These are phyloP conservation scores for Xylariomycetidae sp. DNA, from an alignment of 2,329 filamentous ascomycete species.

Conservation along the genomic window DNA sequence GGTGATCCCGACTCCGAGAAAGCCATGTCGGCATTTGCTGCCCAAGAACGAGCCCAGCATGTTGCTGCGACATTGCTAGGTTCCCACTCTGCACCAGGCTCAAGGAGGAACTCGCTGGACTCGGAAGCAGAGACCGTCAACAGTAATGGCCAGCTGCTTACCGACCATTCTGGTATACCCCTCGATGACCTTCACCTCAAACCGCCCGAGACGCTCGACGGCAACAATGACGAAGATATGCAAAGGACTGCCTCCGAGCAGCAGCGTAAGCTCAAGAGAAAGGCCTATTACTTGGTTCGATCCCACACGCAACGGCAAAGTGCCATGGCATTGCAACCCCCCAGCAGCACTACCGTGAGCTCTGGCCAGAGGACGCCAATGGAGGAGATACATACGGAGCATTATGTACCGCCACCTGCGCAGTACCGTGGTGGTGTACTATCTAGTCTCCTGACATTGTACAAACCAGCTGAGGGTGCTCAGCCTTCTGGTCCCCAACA, in stretches of 20 bases:
- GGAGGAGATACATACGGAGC: constrained; percentile 35
- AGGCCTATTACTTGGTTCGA: constrained; percentile 39
- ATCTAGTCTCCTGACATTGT: constrained; percentile 42
- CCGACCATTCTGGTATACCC: constrained; percentile 24
- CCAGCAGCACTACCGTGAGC: constrained; percentile 9
- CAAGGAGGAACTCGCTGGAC: constrained; percentile 32
- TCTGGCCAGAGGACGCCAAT: constrained; percentile 23
- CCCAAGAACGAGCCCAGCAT: constrained; percentile 37
- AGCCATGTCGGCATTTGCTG: constrained; percentile 34
- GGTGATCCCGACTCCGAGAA: constrained; percentile 20
- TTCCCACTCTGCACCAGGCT: constrained; percentile 31
- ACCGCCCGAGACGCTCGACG: constrained; percentile 9
- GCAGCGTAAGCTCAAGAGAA: constrained; percentile 26
- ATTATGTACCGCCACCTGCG: constrained; percentile 35
- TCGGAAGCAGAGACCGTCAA: constrained; percentile 28
- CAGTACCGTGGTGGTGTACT: constrained; percentile 42
- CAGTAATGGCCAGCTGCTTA: constrained; percentile 21
- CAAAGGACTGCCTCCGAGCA: constrained; percentile 16
- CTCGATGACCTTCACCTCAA: constrained; percentile 25
- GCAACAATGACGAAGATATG: constrained; percentile 6
- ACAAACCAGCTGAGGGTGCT: constrained; percentile 32
- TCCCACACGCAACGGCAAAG: constrained; percentile 32
- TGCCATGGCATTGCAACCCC: constrained; percentile 10
- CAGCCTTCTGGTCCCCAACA: constrained; percentile 18
- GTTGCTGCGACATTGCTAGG: constrained; percentile 36